Conservation (phyloP, 1,284 basidiomycete species). For the Ustilago nuda region DNA sequence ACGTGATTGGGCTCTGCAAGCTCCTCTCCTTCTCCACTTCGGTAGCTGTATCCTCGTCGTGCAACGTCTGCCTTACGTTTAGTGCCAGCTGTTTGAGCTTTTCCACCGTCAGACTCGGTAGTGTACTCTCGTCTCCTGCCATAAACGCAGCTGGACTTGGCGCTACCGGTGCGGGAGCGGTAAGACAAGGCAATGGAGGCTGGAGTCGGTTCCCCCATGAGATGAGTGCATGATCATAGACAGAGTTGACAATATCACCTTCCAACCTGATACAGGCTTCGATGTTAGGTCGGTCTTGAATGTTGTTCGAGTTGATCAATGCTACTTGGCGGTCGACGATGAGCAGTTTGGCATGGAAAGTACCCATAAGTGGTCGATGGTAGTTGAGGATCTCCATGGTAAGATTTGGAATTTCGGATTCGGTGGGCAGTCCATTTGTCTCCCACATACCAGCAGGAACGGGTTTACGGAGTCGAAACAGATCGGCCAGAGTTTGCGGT, state of each 20-base stretch:
- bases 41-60: conserved; percentile 60
- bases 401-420: conserved; percentile 60
- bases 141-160: conserved; percentile 52
- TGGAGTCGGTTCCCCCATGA: conserved; percentile 76
- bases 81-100: conserved; percentile 49
- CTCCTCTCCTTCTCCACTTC: conserved; percentile 53
- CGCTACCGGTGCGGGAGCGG: conserved; percentile 64
- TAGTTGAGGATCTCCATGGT: conserved; percentile 68
- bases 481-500: conserved; percentile 62
- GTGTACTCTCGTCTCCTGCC: conserved; percentile 40
- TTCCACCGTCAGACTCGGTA: conserved; percentile 49
- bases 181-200: conserved; percentile 75
- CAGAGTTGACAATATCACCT: conserved; percentile 78
- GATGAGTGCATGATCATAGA: conserved; percentile 80
- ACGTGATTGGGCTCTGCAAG: conserved; percentile 38
- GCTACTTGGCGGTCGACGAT: conserved; percentile 80
- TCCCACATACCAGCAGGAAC: conserved; percentile 63
- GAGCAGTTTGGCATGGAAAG: conserved; percentile 83
- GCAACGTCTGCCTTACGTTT: conserved; percentile 51
- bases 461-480: conserved; percentile 64
- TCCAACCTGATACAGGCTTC: conserved; percentile 71
- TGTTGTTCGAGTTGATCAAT: conserved; percentile 80
- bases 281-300: conserved; percentile 73
- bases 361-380: conserved; percentile 72
- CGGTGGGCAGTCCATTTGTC: conserved; percentile 61